These are phyloP conservation scores for Daldinia eschscholtzii DNA, from an alignment of 2,329 filamentous ascomycete genomes.

Conservation along the genomic window DNA sequence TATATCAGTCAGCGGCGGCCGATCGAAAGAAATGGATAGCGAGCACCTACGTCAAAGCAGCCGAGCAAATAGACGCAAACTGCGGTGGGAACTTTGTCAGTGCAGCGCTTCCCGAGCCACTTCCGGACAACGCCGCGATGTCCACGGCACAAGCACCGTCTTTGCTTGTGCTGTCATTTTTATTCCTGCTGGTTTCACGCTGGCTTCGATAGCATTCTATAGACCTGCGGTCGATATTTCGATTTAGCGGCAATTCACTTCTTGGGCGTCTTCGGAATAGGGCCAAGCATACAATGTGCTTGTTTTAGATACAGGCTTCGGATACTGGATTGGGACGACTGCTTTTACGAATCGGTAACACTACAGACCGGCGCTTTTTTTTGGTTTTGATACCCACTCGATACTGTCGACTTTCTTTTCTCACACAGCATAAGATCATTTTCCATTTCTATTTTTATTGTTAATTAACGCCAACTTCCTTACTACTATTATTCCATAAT, in stretches of 20 bases:
- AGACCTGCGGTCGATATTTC: neutral
- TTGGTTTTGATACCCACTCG: conserved; percentile 40
- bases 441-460: conserved; percentile 23
- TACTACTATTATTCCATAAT: conserved; percentile 16
- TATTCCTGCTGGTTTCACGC: conserved; percentile 44
- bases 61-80: conserved; percentile 76
- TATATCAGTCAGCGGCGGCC: conserved; percentile 78
- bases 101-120: conserved; percentile 61
- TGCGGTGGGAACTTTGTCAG: conserved; percentile 72
- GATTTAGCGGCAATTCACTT: conserved; percentile 16
- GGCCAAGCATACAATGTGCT: conserved; percentile 23
- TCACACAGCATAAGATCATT: conserved; percentile 17
- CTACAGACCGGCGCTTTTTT: conserved; percentile 30
- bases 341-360: conserved; percentile 37
- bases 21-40: conserved; percentile 76
- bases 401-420: conserved; percentile 11
- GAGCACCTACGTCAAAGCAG: conserved; percentile 77
- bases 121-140: conserved; percentile 43
- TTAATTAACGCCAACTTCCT: conserved; percentile 10
- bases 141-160: conserved; percentile 41
- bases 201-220: conserved; percentile 42
- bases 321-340: conserved; percentile 34
- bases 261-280: conserved; percentile 35
- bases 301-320: conserved; percentile 23
- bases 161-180: conserved; percentile 45